phyloP scores from a whole-genome alignment of 352 stramenopile genomes.

The Saprolegnia diclina region DNA sequence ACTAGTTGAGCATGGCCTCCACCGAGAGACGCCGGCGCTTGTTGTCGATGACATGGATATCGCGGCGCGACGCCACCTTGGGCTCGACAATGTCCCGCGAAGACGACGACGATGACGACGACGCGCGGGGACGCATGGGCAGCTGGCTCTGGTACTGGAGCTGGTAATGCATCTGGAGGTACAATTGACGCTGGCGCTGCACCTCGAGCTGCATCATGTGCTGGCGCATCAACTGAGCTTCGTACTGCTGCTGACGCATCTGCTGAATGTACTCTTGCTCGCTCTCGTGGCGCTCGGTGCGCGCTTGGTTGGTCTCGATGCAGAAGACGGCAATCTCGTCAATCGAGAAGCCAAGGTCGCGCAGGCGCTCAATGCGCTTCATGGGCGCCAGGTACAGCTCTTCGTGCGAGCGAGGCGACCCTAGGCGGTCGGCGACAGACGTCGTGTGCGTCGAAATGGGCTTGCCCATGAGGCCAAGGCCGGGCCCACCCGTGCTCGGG shows the following conservation, averaged over 20 bases:
- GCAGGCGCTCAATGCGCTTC: slow-evolving; percentile 97
- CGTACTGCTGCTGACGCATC: slow-evolving; percentile 93
- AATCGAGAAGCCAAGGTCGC: slow-evolving; percentile 50
- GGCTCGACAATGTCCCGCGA: neutral
- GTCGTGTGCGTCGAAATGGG: slow-evolving; percentile 90
- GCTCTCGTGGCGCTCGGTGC: slow-evolving; percentile 26
- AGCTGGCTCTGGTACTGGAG: slow-evolving; percentile 13
- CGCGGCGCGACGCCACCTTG: neutral
- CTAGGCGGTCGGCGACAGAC: slow-evolving; percentile 98
- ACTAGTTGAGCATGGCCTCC: slow-evolving; percentile 23
- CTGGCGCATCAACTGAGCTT: slow-evolving; percentile 97
- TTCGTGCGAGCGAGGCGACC: slow-evolving; percentile 92
- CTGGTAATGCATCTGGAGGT: slow-evolving; percentile 24
- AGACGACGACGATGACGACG: neutral
- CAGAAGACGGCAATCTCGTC: slow-evolving; percentile 98
- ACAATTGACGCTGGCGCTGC: slow-evolving; percentile 23
- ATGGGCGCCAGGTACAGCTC: slow-evolving; percentile 99
- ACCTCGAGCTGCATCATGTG: slow-evolving; percentile 38
- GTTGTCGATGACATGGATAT: slow-evolving; percentile 22
- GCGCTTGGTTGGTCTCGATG: slow-evolving; percentile 76
- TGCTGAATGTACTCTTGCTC: slow-evolving; percentile 21
- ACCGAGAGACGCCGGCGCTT: slow-evolving; percentile 25
- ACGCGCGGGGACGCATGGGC: neutral
- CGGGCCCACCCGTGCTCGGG: slow-evolving; percentile 53
- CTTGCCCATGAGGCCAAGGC: slow-evolving; percentile 47